A percentile compares a stretch with the other conserved stretches of the same genome.
Conservation (phyloP, 2,329 filamentous ascomycete species). For the Meredithiella fracta region DNA sequence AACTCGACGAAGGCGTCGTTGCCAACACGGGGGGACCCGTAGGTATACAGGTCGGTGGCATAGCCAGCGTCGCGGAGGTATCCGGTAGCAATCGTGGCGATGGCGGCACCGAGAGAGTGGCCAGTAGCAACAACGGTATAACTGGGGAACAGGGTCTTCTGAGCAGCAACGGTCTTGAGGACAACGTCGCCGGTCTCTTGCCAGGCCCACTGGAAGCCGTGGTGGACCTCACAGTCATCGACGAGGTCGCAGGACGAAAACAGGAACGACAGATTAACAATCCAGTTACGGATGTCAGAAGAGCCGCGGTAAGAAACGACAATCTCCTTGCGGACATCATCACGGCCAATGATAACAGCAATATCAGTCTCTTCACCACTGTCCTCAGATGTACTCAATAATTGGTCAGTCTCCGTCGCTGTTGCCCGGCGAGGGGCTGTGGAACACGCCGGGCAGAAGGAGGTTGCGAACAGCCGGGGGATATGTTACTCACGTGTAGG, state of each 20-base stretch:
- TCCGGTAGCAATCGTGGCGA: constrained; percentile 43
- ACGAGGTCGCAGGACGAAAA: constrained; percentile 23
- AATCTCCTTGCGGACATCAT: constrained; percentile 33
- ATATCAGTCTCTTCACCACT: constrained; percentile 29
- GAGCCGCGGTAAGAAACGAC: constrained; percentile 46
- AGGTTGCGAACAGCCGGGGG: not conserved
- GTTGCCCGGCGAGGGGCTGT: not conserved
- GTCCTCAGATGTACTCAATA: constrained; percentile 14
- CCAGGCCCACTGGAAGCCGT: constrained; percentile 45
- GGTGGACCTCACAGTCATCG: constrained; percentile 33
- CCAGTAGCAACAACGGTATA: constrained; percentile 44
- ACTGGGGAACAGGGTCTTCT: constrained; percentile 29
- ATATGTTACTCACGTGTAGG: constrained; percentile 11
- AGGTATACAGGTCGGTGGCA: constrained; percentile 39
- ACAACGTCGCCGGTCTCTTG: constrained; percentile 31
- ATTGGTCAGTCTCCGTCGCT: constrained; percentile 14
- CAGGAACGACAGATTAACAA: constrained; percentile 35
- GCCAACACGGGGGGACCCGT: constrained; percentile 49
- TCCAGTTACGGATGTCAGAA: constrained; percentile 41
- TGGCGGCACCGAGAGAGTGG: constrained; percentile 51
- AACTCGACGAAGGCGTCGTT: constrained; percentile 37
- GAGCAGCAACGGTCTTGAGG: constrained; percentile 27
- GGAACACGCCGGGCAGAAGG: not conserved
- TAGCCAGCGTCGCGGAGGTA: constrained; percentile 34
- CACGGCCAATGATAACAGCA: constrained; percentile 34